These are phyloP conservation scores for Diaporthe citriasiana DNA, from an alignment of 2,329 filamentous ascomycete genomes.

Conservation along the genomic window DNA sequence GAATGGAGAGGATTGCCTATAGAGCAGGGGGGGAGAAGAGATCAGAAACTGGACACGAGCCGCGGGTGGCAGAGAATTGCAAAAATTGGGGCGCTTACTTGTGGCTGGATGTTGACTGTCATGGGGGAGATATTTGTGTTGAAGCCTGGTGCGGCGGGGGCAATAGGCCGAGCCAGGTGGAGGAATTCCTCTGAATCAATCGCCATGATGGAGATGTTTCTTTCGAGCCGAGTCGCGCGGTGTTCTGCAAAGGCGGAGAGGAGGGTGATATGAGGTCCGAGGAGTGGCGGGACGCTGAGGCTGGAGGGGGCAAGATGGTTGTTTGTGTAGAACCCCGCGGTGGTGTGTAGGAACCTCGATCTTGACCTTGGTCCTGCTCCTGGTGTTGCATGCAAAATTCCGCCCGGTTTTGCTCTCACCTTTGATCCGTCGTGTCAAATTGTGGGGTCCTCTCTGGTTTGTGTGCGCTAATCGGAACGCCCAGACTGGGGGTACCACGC, in stretches of 20 bases:
- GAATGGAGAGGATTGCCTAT: conserved; percentile 79
- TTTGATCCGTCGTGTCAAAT: conserved; percentile 40
- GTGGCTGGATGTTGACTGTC: conserved; percentile 93
- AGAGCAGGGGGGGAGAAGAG: conserved; percentile 12
- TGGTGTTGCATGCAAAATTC: conserved; percentile 49
- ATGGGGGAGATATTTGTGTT: conserved; percentile 91
- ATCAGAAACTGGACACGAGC: conserved; percentile 16
- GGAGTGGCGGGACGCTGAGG: conserved; percentile 43
- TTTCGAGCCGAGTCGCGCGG: conserved; percentile 40
- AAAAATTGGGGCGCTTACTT: conserved; percentile 71
- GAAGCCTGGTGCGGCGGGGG: conserved; percentile 82
- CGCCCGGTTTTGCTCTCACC: conserved; percentile 53
- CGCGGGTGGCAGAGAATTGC: conserved; percentile 7
- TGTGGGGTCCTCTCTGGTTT: conserved; percentile 41
- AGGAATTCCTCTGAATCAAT: conserved; percentile 86
- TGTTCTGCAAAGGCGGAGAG: conserved; percentile 45
- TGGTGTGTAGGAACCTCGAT: conserved; percentile 37
- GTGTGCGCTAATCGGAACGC: conserved; percentile 38
- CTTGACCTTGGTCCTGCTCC: conserved; percentile 36
- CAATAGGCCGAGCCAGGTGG: conserved; percentile 92
- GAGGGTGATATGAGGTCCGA: conserved; percentile 39
- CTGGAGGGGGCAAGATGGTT: conserved; percentile 31
- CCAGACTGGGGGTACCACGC: conserved; percentile 10
- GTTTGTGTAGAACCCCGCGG: conserved; percentile 40
- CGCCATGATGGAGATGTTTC: conserved; percentile 77